Conservation (phyloP, 768 basidiomycete genomes). For the Podaxis sp. region DNA sequence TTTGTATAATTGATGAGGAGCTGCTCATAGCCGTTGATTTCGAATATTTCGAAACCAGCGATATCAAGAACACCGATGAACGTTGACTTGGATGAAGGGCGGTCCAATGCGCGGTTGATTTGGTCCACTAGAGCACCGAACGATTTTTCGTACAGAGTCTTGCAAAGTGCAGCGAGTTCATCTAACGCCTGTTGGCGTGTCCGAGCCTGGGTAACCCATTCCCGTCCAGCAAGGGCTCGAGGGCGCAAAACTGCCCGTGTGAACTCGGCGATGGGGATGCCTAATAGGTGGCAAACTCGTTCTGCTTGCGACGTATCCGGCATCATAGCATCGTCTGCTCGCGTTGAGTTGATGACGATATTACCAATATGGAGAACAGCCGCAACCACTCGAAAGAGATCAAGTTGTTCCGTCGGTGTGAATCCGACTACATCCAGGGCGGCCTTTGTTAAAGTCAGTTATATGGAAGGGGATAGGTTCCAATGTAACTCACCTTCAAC, state of each 20-base stretch:
- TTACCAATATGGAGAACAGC: constrained; percentile 96
- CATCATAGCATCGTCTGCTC: constrained; percentile 78
- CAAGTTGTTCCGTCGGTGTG: constrained; percentile 76
- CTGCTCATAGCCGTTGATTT: constrained; percentile 94
- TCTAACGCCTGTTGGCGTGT: constrained; percentile 90
- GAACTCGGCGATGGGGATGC: constrained; percentile 85
- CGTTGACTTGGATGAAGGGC: constrained; percentile 86
- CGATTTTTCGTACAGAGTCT: constrained; percentile 96
- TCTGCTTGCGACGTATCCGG: constrained; percentile 82
- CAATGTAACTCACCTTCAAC: constrained; percentile 56
- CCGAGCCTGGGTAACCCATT: constrained; percentile 94
- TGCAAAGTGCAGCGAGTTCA: constrained; percentile 88
- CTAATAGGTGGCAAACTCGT: constrained; percentile 87
- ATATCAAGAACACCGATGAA: constrained; percentile 99
- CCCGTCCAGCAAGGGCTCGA: constrained; percentile 88
- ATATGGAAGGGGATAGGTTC: neutral
- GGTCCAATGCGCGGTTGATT: constrained; percentile 91
- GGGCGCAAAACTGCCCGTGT: constrained; percentile 86
- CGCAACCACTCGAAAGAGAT: constrained; percentile 92
- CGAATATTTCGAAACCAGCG: constrained; percentile 97
- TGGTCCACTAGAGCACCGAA: constrained; percentile 93
- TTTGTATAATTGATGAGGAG: constrained; percentile 98
- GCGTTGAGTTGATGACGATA: constrained; percentile 74
- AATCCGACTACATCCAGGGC: constrained; percentile 93
- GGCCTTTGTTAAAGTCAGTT: constrained; percentile 39